phyloP scores from a whole-genome alignment of 352 stramenopile species.

The Pythium plurisporium region DNA sequence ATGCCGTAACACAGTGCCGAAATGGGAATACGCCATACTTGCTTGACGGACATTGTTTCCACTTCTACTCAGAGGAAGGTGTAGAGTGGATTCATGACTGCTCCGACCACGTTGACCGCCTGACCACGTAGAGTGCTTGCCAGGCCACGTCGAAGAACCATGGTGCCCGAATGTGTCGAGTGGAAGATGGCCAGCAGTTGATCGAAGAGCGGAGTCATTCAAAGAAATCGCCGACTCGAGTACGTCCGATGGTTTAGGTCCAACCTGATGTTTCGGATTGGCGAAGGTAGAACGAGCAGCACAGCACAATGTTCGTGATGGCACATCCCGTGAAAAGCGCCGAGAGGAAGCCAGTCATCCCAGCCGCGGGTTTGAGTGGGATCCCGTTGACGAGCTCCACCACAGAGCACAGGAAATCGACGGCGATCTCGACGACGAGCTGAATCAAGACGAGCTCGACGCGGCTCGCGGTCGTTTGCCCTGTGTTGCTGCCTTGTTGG shows the following conservation, averaged over 20 bases:
- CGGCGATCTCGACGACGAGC: conserved; percentile 20
- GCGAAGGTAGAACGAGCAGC: conserved; percentile 10
- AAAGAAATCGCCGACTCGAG: too few relatives aligned
- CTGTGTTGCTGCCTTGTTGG: neutral
- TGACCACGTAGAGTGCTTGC: too few relatives aligned
- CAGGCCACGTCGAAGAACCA: too few relatives aligned
- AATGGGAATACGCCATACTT: too few relatives aligned
- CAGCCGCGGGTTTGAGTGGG: neutral
- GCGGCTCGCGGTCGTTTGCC: neutral
- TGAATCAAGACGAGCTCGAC: conserved; percentile 11
- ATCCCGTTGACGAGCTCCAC: conserved; percentile 14
- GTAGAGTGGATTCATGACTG: too few relatives aligned
- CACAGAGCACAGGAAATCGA: conserved; percentile 19
- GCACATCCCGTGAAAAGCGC: neutral
- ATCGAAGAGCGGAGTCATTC: neutral
- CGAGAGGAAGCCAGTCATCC: neutral
- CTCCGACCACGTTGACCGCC: too few relatives aligned
- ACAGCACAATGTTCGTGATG: conserved; percentile 5
- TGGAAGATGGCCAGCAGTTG: too few relatives aligned
- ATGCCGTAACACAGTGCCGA: too few relatives aligned
- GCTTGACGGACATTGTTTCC: too few relatives aligned
- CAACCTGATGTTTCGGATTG: neutral
- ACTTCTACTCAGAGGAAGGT: too few relatives aligned
- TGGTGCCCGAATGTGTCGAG: neutral
- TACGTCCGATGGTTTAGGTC: neutral